Evolutionary conservation across 176 grass and related monocot species (phyloP), one percentile per base, ranked within the genome.

Genomic region (Melocanna baccifera): DNA sequence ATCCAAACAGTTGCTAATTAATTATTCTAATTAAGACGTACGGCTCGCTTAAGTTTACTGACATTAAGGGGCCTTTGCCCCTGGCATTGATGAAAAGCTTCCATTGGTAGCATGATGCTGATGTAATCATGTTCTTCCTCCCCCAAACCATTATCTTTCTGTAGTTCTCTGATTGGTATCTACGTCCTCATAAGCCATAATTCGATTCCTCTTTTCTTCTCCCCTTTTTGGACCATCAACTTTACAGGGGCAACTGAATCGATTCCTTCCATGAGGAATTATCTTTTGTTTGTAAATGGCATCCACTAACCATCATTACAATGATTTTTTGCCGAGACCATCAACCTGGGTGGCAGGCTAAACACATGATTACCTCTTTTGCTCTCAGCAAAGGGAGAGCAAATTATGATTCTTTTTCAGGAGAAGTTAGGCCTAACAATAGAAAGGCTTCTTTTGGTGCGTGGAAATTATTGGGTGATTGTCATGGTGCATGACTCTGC

Each of bases 341-440:
- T 66, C 15, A 20, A 7, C 15, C 56, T 16, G 28, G 10, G 2
- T 50, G 26, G 22, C 13, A 23, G 43, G 41, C 62, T 77, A 53
- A 81, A 78, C 53, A 71, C 1, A 88, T 62, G 43, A 83, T 78
- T 70, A 40, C 41, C 63, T n/a, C 86, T 69, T 77, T 82, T 82
- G 52, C 67, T 42, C 41, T 41, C 28, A 4, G 7, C 1, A 39
- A 26, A 81, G 41, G 32, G 63, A 48, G 20, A n/a, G 23, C 3
- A 7, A 59, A 29, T 50, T 47, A 76, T 50, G 29, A 15, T 28
- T 28, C 30, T 58, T 86, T 78, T 69, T 7, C 0, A 19, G 43
- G 26, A 39, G 13, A 40, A 39, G 41, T 71, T 86, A 79, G 41
- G 75, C 42, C 48, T 50, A 42, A 47, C 56, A 22, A 71, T 71